phyloP scores from a whole-genome alignment of 2,329 filamentous ascomycete species.

The Hypoxylon sp. region DNA sequence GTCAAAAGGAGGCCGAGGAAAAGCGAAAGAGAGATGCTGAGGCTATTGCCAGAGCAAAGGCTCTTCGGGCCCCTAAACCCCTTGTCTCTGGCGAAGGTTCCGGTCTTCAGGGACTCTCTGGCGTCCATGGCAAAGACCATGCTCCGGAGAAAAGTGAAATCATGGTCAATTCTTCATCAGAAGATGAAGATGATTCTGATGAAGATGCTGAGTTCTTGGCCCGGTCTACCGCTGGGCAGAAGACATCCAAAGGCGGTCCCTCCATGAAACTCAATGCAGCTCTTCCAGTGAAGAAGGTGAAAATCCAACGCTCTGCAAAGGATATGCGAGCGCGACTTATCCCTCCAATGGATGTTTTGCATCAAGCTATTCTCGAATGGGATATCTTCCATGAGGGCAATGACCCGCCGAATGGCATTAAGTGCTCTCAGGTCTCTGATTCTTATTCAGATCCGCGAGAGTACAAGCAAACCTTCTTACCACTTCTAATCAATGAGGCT shows the following conservation, averaged over 20 bases:
- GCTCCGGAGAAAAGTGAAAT: conserved; percentile 82
- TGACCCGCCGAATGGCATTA: conserved; percentile 82
- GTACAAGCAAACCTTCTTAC: conserved; percentile 92
- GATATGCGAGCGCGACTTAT: conserved; percentile 95
- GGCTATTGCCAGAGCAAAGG: conserved; percentile 78
- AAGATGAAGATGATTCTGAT: conserved; percentile 79
- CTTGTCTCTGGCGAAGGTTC: conserved; percentile 83
- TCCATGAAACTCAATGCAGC: conserved; percentile 70
- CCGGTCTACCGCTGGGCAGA: conserved; percentile 62
- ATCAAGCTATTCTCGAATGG: conserved; percentile 91
- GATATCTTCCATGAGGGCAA: conserved; percentile 93
- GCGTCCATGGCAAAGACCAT: conserved; percentile 84
- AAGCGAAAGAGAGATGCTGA: conserved; percentile 80
- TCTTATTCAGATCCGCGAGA: conserved; percentile 81
- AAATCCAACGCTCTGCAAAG: conserved; percentile 84
- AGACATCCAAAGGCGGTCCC: conserved; percentile 63
- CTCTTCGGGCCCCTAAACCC: conserved; percentile 64
- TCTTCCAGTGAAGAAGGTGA: conserved; percentile 86
- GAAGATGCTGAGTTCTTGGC: conserved; percentile 66
- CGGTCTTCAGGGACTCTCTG: conserved; percentile 77
- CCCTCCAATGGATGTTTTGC: conserved; percentile 87
- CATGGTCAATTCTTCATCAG: conserved; percentile 89
- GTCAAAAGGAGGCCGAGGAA: conserved; percentile 81
- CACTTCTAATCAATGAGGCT: conserved; percentile 90
- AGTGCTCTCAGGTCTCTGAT: conserved; percentile 82